These are phyloP conservation scores for Byssochlamys sp. DNA, from an alignment of 2,329 filamentous ascomycete genomes.

Conservation along the genomic window DNA sequence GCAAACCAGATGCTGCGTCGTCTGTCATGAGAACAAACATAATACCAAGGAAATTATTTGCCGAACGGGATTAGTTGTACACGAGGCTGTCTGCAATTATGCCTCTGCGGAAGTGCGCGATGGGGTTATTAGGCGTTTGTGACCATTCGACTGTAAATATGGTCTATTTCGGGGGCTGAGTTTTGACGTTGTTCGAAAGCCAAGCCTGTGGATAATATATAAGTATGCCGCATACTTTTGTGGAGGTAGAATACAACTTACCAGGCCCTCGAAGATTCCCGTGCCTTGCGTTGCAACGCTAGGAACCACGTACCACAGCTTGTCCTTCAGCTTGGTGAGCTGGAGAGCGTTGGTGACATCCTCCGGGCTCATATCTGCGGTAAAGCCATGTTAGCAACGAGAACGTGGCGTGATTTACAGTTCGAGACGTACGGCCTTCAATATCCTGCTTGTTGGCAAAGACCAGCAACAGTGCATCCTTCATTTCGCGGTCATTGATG, in stretches of 20 bases:
- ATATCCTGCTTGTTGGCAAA: constrained; percentile 99
- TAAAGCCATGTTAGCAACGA: neutral
- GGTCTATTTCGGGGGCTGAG: constrained; percentile 31
- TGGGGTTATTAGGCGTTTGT: constrained; percentile 9
- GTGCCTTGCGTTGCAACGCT: constrained; percentile 74
- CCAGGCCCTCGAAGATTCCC: constrained; percentile 69
- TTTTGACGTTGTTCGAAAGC: constrained; percentile 77
- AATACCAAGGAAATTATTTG: constrained; percentile 21
- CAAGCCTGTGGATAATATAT: constrained; percentile 44
- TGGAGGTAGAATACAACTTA: constrained; percentile 25
- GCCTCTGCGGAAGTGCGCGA: constrained; percentile 1
- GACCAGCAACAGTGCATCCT: constrained; percentile 83
- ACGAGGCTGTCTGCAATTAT: constrained; percentile 12
- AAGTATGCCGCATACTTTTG: constrained; percentile 4
- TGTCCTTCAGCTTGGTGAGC: constrained; percentile 68
- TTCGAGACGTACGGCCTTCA: constrained; percentile 53
- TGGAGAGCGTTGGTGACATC: constrained; percentile 71
- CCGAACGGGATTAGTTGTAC: constrained; percentile 25
- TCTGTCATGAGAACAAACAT: constrained; percentile 34
- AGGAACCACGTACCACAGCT: constrained; percentile 75
- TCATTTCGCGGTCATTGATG: constrained; percentile 95
- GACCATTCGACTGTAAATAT: neutral
- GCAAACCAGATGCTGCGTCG: constrained; percentile 31
- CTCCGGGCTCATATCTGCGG: constrained; percentile 63
- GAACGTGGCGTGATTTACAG: neutral